Conservation (phyloP, 2,329 filamentous ascomycete genomes). For the Botryosphaeria dothidea region DNA sequence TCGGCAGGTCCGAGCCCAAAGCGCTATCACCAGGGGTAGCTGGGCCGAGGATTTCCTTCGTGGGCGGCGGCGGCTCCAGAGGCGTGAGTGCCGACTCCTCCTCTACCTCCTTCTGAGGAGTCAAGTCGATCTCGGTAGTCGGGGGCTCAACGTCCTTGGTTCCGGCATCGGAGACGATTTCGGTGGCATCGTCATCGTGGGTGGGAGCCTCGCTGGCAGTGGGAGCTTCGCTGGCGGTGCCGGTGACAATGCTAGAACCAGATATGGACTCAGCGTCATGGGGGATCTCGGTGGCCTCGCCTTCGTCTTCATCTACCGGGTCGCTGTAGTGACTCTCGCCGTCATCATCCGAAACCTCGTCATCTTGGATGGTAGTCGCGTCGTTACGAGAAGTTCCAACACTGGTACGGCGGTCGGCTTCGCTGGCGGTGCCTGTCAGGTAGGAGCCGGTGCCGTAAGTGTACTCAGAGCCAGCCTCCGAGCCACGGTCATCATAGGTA, state of each 20-base stretch:
- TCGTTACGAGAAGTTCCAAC: constrained; percentile 31
- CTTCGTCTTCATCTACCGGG: constrained; percentile 19
- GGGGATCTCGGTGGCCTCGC: constrained; percentile 21
- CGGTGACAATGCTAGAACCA: not conserved
- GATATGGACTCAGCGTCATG: constrained; percentile 9
- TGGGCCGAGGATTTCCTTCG: not conserved
- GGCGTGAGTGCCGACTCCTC: constrained; percentile 29
- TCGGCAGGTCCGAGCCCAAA: constrained; percentile 39
- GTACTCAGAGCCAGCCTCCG: constrained; percentile 43
- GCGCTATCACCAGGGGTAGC: constrained; percentile 35
- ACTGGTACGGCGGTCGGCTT: constrained; percentile 47
- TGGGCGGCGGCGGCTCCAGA: constrained; percentile 19
- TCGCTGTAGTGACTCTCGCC: constrained; percentile 23
- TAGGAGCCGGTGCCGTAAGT: constrained; percentile 51
- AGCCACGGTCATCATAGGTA: constrained; percentile 46
- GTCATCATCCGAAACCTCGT: constrained; percentile 24
- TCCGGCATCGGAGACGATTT: not conserved
- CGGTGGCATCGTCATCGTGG: not conserved
- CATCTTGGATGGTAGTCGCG: not conserved
- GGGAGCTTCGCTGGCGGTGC: not conserved
- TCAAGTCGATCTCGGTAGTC: constrained; percentile 3
- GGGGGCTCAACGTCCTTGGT: constrained; percentile 15
- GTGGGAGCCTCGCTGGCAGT: not conserved
- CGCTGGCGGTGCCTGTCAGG: constrained; percentile 50
- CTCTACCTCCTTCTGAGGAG: constrained; percentile 25